These are phyloP conservation scores for Gaeumannomyces sp. DNA, from an alignment of 2,329 filamentous ascomycete species.

Conservation along the genomic window DNA sequence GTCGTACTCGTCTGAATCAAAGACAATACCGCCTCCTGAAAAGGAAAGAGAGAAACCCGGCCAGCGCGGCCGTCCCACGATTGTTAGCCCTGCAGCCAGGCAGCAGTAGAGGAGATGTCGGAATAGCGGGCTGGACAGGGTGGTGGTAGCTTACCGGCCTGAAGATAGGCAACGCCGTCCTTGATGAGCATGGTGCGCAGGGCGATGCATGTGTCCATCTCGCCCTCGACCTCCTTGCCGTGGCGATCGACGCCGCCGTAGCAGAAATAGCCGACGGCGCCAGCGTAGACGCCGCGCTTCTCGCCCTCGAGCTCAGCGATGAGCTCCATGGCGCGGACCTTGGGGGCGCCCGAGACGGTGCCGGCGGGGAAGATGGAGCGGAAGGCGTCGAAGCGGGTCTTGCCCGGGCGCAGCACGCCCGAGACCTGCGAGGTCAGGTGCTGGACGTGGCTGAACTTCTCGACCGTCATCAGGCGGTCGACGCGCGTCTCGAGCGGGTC, in stretches of 20 bases:
- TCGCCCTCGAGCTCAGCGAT: constrained; percentile 92
- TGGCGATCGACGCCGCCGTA: constrained; percentile 63
- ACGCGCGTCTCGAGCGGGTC: constrained; percentile 85
- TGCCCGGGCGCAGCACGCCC: constrained; percentile 73
- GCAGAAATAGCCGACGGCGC: constrained; percentile 94
- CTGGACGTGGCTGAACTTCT: constrained; percentile 95
- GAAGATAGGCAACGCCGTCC: constrained; percentile 84
- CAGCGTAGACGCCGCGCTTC: constrained; percentile 92
- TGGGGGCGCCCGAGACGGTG: constrained; percentile 91
- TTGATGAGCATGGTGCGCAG: constrained; percentile 93
- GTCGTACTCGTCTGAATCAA: constrained; percentile 83
- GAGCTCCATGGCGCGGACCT: constrained; percentile 93
- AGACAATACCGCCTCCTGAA: constrained; percentile 78
- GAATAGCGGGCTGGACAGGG: no score
- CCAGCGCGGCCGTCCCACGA: background rate
- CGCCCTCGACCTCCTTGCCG: constrained; percentile 62
- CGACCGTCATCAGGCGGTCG: constrained; percentile 88
- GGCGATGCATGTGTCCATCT: constrained; percentile 81
- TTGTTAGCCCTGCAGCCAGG: constrained; percentile 2
- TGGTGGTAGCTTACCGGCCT: constrained; percentile 49
- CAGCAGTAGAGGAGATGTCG: background rate
- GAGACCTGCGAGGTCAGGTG: constrained; percentile 95
- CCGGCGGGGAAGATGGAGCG: constrained; percentile 94
- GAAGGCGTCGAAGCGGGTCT: constrained; percentile 92
- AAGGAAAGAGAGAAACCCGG: background rate